Base-by-base conservation (phyloP, 805 yeast genomes). In the Starmerella vitae region DNA sequence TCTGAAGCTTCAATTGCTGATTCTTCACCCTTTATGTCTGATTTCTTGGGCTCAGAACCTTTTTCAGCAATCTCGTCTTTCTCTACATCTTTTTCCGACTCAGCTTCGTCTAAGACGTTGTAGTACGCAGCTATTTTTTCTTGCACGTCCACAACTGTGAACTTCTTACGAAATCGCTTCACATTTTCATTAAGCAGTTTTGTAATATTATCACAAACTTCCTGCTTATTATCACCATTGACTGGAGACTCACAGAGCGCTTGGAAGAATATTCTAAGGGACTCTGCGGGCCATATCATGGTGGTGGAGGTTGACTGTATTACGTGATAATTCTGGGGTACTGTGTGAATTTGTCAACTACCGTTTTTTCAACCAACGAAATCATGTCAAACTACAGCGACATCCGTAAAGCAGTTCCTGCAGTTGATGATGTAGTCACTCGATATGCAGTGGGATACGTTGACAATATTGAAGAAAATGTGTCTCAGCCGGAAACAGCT, bases 371-470 rank as follows among this genome's bases (percentile, higher is more conserved):
- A n/a, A 19, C 12, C 10, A 10, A 4, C 4, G 8, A 5, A 10
- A 4, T 18, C 7, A 46, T 46, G 49, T 44, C 48, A 8, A 30
- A 30, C 34, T 46, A 46, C 35, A 14, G 41, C 15, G 84, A 79
- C 55, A 75, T 86, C 6, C 78, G 94, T 45, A 82, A 78, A 58
- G 88, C 94, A 0, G 91, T 77, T 3, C 86, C 94, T 3, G 66
- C 79, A 0, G 70, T 91, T 33, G 98, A 91, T 53, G 77, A 86
- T 1, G 74, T 85, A 9, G 94, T 91, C 70, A 67, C 78, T 1
- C 91, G 85, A 45, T 91, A 91, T 57, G 93, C 94, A 3, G 78
- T 78, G 28, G 98, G 98, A 1, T 91, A 86, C 52, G 56, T 84
- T 39, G 77, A 78, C 43, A 86, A 85, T 62, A 63, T 91, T 15